Percentiles rank a stretch among this genome's conserved stretches.
These are phyloP conservation scores for Trichoderma polysporum DNA, from an alignment of 2,329 filamentous ascomycete species.

Conservation along the genomic window DNA sequence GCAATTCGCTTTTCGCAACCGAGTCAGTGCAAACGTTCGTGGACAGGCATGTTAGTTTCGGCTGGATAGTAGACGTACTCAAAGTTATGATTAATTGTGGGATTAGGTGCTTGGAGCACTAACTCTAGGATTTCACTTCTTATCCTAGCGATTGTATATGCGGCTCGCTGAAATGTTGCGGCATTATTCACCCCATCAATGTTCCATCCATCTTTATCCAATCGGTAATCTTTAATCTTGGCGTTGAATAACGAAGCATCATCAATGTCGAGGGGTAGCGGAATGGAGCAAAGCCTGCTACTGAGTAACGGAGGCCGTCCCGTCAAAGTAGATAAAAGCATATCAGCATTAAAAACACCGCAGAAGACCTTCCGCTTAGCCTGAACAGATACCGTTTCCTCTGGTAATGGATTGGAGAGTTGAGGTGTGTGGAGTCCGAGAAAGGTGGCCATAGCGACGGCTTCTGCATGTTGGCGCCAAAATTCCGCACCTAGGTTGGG, in stretches of 20 bases:
- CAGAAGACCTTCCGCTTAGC: conserved; percentile 14
- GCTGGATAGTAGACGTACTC: neutral
- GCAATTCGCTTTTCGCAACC: neutral
- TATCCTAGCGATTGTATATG: neutral
- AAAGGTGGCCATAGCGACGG: conserved; percentile 17
- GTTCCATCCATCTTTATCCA: conserved; percentile 21
- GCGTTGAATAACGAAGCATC: conserved; percentile 7
- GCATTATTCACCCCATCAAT: conserved; percentile 1
- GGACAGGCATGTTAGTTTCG: neutral
- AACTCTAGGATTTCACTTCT: conserved; percentile 17
- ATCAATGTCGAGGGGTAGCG: conserved; percentile 15
- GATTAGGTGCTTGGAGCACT: conserved; percentile 14
- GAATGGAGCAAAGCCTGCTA: conserved; percentile 11
- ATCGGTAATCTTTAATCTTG: neutral
- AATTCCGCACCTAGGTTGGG: conserved; percentile 6
- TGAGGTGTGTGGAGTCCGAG: conserved; percentile 19
- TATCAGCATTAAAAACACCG: conserved; percentile 17
- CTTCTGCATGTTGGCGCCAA: conserved; percentile 16
- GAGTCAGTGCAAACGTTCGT: neutral
- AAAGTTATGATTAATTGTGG: neutral
- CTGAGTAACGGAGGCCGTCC: conserved; percentile 18
- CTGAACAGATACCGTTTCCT: conserved; percentile 13
- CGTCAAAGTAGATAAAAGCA: conserved; percentile 11
- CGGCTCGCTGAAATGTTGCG: conserved; percentile 11
- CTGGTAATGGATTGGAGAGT: neutral